Evolutionary conservation across 1,284 basidiomycete genomes (phyloP).

Genomic region (Phellinidium pouzarii): DNA sequence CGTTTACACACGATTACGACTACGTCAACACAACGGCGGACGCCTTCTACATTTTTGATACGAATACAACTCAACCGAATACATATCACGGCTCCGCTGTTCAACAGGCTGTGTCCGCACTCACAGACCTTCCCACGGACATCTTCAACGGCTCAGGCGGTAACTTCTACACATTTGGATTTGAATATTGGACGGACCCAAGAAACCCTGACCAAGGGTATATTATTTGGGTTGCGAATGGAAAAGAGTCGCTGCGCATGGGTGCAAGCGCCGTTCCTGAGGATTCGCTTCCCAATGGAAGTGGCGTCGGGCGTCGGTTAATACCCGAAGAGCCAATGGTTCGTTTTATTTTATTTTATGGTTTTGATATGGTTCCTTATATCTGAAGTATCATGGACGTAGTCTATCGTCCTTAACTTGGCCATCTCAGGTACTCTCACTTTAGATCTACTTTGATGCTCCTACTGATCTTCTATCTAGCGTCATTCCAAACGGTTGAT

Average conservation of each 20-base stretch:
- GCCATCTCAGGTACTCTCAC: conserved; percentile 69
- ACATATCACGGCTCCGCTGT: conserved; percentile 68
- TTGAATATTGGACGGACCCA: conserved; percentile 71
- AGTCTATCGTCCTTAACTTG: conserved; percentile 57
- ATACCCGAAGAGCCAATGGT: conserved; percentile 79
- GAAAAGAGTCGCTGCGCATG: conserved; percentile 46
- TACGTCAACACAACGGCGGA: conserved; percentile 48
- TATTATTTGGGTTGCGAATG: conserved; percentile 67
- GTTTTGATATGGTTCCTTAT: background rate
- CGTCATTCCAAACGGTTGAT: conserved; percentile 63
- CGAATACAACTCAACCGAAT: conserved; percentile 51
- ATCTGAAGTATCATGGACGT: conserved; percentile 4
- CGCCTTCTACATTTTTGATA: conserved; percentile 51
- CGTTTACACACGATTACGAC: conserved; percentile 66
- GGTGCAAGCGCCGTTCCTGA: conserved; percentile 50
- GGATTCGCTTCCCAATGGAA: no score
- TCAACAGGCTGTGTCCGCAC: conserved; percentile 73
- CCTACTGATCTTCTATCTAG: no score
- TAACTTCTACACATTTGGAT: conserved; percentile 54
- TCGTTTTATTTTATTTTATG: conserved; percentile 24
- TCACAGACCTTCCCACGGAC: conserved; percentile 54
- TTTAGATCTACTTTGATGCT: no score
- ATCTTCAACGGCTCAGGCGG: conserved; percentile 47
- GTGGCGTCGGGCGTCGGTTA: conserved; percentile 52
- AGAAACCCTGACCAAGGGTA: conserved; percentile 56